Conservation (phyloP, 202 grass and related monocot species). For the Digitaria exilis region DNA sequence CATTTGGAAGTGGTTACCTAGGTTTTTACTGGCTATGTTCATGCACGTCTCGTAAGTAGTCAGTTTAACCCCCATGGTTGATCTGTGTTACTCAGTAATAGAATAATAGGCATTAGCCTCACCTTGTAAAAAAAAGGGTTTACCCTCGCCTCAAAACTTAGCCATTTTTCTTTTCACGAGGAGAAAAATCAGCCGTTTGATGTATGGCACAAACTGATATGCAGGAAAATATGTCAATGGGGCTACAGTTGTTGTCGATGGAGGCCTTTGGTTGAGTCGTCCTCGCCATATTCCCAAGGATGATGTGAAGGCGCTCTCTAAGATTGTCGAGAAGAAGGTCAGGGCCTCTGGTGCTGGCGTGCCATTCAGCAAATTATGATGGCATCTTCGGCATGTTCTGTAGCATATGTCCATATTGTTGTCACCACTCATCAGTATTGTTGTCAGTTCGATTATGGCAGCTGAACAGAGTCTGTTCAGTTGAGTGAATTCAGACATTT, state of each 20-base stretch:
- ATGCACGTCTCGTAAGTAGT: not conserved
- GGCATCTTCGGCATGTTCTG: not conserved
- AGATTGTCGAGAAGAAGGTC: slow-evolving; percentile 66
- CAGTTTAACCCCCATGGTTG: not conserved
- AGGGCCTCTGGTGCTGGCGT: slow-evolving; percentile 53
- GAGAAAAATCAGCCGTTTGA: not conserved
- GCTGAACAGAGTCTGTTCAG: not conserved
- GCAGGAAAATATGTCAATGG: slow-evolving; percentile 95
- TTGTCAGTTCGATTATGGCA: not conserved
- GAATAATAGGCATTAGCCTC: not conserved
- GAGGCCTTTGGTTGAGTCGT: slow-evolving; percentile 85
- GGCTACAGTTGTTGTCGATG: slow-evolving; percentile 77
- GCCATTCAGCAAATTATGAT: slow-evolving; percentile 87
- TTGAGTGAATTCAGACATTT: not conserved
- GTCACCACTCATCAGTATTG: not conserved
- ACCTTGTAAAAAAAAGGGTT: not conserved
- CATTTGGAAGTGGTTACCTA: not conserved
- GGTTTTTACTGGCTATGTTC: not conserved
- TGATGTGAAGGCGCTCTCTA: slow-evolving; percentile 79
- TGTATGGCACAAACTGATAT: slow-evolving; percentile 10
- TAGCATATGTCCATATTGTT: not conserved
- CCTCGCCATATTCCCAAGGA: slow-evolving; percentile 66
- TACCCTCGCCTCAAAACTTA: not conserved
- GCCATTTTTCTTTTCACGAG: not conserved
- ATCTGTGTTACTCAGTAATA: not conserved